These are phyloP conservation scores for Suhomyces choctaworum DNA, from an alignment of 1,139 yeast species.

Conservation along the genomic window DNA sequence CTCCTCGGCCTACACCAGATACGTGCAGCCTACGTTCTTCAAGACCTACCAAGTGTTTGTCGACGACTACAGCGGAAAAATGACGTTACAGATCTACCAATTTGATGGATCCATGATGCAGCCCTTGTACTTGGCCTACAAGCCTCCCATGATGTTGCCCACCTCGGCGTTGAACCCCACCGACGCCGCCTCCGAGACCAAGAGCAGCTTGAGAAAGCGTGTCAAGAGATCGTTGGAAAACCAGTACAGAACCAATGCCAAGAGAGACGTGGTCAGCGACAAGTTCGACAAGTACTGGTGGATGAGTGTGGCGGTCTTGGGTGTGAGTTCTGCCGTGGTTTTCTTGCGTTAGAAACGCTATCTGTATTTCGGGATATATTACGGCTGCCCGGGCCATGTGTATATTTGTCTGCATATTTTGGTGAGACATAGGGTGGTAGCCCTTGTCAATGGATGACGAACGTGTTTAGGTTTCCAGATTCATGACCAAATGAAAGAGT, in stretches of 20 bases:
- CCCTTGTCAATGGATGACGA: too few relatives aligned
- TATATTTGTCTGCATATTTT: too few relatives aligned
- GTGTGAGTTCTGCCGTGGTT: slow-evolving; percentile 21
- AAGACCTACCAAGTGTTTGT: slow-evolving; percentile 58
- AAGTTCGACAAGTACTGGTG: slow-evolving; percentile 49
- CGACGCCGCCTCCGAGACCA: slow-evolving; percentile 40
- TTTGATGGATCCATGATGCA: slow-evolving; percentile 83
- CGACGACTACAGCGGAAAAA: slow-evolving; percentile 81
- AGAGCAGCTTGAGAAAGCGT: slow-evolving; percentile 42
- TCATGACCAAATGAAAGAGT: too few relatives aligned
- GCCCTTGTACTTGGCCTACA: slow-evolving; percentile 87
- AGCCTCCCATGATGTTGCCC: slow-evolving; percentile 95
- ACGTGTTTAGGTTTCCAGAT: too few relatives aligned
- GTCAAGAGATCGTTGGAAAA: slow-evolving; percentile 78
- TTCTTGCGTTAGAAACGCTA: slow-evolving; percentile 13
- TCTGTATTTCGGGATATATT: too few relatives aligned
- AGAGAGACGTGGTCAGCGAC: slow-evolving; percentile 43
- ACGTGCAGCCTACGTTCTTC: slow-evolving; percentile 65
- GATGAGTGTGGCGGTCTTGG: slow-evolving; percentile 34
- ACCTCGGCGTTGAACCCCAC: slow-evolving; percentile 90
- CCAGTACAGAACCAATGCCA: slow-evolving; percentile 76
- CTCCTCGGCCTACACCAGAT: slow-evolving; percentile 65
- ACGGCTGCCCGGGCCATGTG: too few relatives aligned
- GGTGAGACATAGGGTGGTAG: too few relatives aligned
- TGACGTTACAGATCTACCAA: slow-evolving; percentile 70